phyloP scores from a whole-genome alignment of 108 stramenopile genomes.

The Discostella pseudostelligera region DNA sequence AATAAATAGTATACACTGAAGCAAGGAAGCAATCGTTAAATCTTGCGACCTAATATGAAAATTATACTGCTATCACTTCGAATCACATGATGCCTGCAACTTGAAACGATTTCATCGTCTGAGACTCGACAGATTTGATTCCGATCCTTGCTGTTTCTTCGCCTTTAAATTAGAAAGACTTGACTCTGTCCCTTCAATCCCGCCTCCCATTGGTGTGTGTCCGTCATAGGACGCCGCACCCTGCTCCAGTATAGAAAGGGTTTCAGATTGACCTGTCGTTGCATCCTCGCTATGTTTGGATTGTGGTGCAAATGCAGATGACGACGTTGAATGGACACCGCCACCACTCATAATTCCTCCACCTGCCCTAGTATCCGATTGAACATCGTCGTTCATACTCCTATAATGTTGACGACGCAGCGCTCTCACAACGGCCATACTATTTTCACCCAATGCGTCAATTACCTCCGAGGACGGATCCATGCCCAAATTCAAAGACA shows the following conservation, averaged over 20 bases:
- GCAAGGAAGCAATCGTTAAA: background rate
- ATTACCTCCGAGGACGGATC: conserved; percentile 48
- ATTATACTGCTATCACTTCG: background rate
- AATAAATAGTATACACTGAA: too few relatives aligned
- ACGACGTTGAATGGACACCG: conserved; percentile 37
- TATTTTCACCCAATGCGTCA: conserved; percentile 41
- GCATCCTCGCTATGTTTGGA: conserved; percentile 19
- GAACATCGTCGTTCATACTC: conserved; percentile 5
- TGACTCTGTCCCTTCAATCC: conserved; percentile 36
- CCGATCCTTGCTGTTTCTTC: conserved; percentile 24
- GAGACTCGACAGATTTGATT: background rate
- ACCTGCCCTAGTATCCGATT: conserved; percentile 2
- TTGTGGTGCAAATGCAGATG: conserved; percentile 38
- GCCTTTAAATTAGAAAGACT: conserved; percentile 41
- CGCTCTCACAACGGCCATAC: conserved; percentile 41
- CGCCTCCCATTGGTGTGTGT: conserved; percentile 47
- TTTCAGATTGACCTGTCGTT: conserved; percentile 27
- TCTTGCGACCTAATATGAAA: background rate
- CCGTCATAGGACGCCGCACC: conserved; percentile 52
- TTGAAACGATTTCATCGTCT: background rate
- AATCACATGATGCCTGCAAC: background rate
- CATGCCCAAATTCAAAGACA: conserved; percentile 42
- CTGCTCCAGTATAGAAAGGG: conserved; percentile 39
- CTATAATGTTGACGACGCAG: conserved; percentile 43
- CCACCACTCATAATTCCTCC: conserved; percentile 48